Evolutionary conservation across 2,329 filamentous ascomycete genomes (phyloP), one percentile per base, ranked within the genome.

Genomic region (Chaetomium strumarium): DNA sequence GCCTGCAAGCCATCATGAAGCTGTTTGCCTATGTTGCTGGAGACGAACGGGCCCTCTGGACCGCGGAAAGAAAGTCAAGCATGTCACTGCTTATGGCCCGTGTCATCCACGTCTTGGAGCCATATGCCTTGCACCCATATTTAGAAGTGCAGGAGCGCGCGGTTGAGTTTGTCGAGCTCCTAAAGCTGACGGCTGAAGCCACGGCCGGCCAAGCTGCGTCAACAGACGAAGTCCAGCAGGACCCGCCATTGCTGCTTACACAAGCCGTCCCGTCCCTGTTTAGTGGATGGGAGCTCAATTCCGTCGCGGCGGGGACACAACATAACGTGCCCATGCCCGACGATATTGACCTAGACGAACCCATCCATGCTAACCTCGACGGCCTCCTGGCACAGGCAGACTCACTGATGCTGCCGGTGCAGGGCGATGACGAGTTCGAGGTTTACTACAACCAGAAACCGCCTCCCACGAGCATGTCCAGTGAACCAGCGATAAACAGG

Each of bases 121-220:
- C 84, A 1, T 70, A 97, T 14, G 83, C 84, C 0, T 76, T 85
- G 38, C 90, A 97, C 66, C 91, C 92, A 0, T 89, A 84, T 62
- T 76, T 99, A 1, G 93, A 99, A 66, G 90, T 99, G 3, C 93
- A 99, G 70, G 93, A 97, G 68, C 83, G 93, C 52, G 86, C 91
- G 3, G 91, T 96, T 1, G 91, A 96, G 65, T 95, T 96, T 62
- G 79, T 90, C 0, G 93, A 99, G 66, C 76, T 97, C 12, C 81
- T 97, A 63, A 90, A 90, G 53, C 76, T 99, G 41, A 90, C 89
- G 2, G 83, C 84, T 1, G 93, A 99, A 71, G 90, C 92, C 13
- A 81, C 81, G 3, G 79, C 83, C 9, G 83, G 77, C 1, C 86
- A 91, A 56, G 76, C 80, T 11, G 72, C 79, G 13, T 78, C 77